Evolutionary conservation across 2,329 filamentous ascomycete genomes (phyloP).

Genomic region (Neopestalotiopsis sp.): DNA sequence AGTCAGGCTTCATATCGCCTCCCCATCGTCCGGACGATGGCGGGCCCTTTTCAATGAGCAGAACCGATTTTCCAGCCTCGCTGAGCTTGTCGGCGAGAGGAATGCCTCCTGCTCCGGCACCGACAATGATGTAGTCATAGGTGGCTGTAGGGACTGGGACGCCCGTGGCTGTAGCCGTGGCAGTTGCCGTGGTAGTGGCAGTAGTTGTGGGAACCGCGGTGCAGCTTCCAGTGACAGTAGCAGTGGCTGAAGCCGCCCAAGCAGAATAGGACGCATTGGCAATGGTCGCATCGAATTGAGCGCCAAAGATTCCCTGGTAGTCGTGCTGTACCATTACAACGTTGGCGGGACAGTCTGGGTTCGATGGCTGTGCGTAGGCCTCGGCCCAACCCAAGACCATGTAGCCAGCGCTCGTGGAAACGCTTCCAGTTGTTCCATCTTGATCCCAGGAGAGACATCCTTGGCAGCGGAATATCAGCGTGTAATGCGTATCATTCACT

Average conservation of each 20-base stretch:
- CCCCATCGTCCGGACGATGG: slow-evolving; percentile 68
- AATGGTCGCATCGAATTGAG: slow-evolving; percentile 39
- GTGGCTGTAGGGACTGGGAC: slow-evolving; percentile 37
- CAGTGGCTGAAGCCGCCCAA: slow-evolving; percentile 51
- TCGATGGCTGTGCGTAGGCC: slow-evolving; percentile 46
- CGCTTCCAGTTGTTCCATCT: slow-evolving; percentile 46
- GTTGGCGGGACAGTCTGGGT: slow-evolving; percentile 47
- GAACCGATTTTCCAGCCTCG: slow-evolving; percentile 67
- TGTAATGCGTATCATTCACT: slow-evolving; percentile 63
- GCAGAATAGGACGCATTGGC: slow-evolving; percentile 46
- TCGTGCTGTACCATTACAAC: slow-evolving; percentile 59
- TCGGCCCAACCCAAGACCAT: slow-evolving; percentile 63
- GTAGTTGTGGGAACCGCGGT: slow-evolving; percentile 24
- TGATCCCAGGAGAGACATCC: slow-evolving; percentile 60
- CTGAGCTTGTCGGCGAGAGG: slow-evolving; percentile 65
- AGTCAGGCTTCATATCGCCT: slow-evolving; percentile 61
- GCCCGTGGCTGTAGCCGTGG: slow-evolving; percentile 36
- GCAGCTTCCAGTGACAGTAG: slow-evolving; percentile 41
- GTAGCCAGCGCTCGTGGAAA: slow-evolving; percentile 47
- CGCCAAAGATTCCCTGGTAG: slow-evolving; percentile 58
- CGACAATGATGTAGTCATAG: slow-evolving; percentile 67
- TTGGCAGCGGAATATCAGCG: slow-evolving; percentile 69
- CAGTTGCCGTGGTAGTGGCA: slow-evolving; percentile 29
- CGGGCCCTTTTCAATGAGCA: slow-evolving; percentile 66
- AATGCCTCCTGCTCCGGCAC: slow-evolving; percentile 65